Evolutionary conservation across 352 stramenopile genomes (phyloP), one percentile per base, ranked within the genome.

Genomic region (Aphanomyces stellatus): DNA sequence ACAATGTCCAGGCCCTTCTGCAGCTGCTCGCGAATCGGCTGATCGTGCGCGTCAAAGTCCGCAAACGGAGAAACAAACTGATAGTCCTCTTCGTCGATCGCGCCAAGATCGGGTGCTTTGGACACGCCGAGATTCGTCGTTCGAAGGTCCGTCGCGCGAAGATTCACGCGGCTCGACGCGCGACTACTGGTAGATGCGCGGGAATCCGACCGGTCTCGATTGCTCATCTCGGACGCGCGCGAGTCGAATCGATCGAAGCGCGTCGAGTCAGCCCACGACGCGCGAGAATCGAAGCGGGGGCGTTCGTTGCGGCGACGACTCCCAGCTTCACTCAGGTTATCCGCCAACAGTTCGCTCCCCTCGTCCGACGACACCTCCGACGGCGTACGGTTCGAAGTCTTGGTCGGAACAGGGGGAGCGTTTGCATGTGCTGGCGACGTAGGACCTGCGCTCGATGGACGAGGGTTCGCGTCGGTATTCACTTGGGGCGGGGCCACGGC

Each of bases 241-340:
- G 83, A 92, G 69, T 94, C 85, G 5, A 78, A 81, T 30, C 85
- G 78, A 71, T 94, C 85, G 46, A 94, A 91, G 27, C 85, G 81
- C 70, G 85, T 94, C 43, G 85, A 94, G 62, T 94, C 85, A 10
- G 83, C 83, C 82, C 83, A 94, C 48, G 85, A 94, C 22, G 80
- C 85, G 28, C 81, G 81, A 30, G 85, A 94, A 69, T 93, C 85
- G 69, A 93, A 93, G 24, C 85, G 75, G 57, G 81, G 82, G 1
- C 85, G 81, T 19, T 85, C 63, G 35, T 77, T 70, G 2, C 76
- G 65, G 17, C 72, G 73, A 13, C 75, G 33, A 17, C n/a, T 53
- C 4, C n/a, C 55, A 34, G 27, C 49, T 57, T 57, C 49, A 30
- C 49, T 57, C 49, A 57, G 33, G 10, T 22, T 57, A 24, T 57